A percentile compares a stretch with the other conserved stretches of the same genome.
These are phyloP conservation scores for Tolypocladium sp. DNA, from an alignment of 2,329 filamentous ascomycete genomes.

Conservation along the genomic window DNA sequence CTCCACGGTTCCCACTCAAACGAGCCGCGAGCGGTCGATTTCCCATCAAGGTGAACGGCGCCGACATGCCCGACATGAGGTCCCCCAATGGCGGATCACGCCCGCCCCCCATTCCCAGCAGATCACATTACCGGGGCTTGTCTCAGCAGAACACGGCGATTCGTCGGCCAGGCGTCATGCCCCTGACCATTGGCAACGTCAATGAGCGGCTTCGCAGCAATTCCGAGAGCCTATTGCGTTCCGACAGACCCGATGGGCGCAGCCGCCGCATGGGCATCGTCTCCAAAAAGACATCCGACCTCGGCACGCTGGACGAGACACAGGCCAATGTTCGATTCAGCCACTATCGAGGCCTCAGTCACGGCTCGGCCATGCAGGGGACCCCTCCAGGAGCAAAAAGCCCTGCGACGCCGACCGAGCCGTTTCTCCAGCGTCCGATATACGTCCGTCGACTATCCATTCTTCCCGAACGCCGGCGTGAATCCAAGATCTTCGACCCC, in stretches of 20 bases:
- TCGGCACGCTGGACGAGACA: slow-evolving; percentile 54
- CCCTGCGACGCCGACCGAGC: slow-evolving; percentile 51
- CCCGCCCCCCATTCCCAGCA: slow-evolving; percentile 66
- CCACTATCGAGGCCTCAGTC: slow-evolving; percentile 57
- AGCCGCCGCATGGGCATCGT: slow-evolving; percentile 57
- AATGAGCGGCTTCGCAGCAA: slow-evolving; percentile 61
- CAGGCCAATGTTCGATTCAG: slow-evolving; percentile 56
- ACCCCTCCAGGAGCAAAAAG: slow-evolving; percentile 35
- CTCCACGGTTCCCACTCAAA: slow-evolving; percentile 60
- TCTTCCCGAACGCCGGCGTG: slow-evolving; percentile 52
- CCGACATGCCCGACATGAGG: slow-evolving; percentile 57
- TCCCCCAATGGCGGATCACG: slow-evolving; percentile 55
- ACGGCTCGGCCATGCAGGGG: slow-evolving; percentile 59
- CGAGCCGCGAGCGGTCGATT: slow-evolving; percentile 57
- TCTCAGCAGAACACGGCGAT: slow-evolving; percentile 58
- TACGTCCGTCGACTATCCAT: slow-evolving; percentile 56
- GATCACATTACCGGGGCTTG: slow-evolving; percentile 68
- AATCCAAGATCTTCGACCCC: slow-evolving; percentile 52
- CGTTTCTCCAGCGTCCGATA: slow-evolving; percentile 46
- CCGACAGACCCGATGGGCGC: slow-evolving; percentile 43
- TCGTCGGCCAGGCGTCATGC: slow-evolving; percentile 65
- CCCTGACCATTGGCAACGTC: slow-evolving; percentile 56
- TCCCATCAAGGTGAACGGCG: slow-evolving; percentile 63
- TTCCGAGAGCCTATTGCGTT: slow-evolving; percentile 49
- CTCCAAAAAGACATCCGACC: slow-evolving; percentile 48